Evolutionary conservation across 2,329 filamentous ascomycete species (phyloP), one percentile per base, ranked within the genome.

Genomic region (Penicillium capsulatum): DNA sequence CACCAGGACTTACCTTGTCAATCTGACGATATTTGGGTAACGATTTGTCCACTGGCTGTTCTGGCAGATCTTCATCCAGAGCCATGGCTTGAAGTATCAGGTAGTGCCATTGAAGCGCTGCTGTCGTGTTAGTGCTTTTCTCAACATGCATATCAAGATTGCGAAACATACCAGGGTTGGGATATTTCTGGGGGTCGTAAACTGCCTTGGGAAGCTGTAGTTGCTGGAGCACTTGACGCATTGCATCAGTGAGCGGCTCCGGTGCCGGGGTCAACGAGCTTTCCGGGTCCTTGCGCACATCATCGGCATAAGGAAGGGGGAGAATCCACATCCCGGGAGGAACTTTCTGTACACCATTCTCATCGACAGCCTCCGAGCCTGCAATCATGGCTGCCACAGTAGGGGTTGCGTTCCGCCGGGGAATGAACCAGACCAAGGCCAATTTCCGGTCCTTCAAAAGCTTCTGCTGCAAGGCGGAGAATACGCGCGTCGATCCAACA

Each of bases 31-130:
- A 89, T 54, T 85, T 87, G 1, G 92, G 92, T 10, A 86, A 61
- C 0, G 92, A 97, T 49, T 84, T 82, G 59, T 98, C 92, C 34
- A 83, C 77, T 2, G 77, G 72, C 31, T 75, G 67, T 14, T 85
- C 83, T 0, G 90, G 90, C 1, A 94, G 69, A 51, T 96, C 90
- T 60, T 98, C 92, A 24, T 95, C 90, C 1, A 98, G 73, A 0
- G 92, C 92, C 41, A 96, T 75, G 5, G 86, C 84, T 66, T 98
- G 92, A 1, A 98, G 71, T 31, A 98, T 94, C 46, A 81, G 83
- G 71, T 97, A 98, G 68, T 97, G 92, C 90, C 91, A 98, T 67
- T 98, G 92, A 16, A 98, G 73, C 7, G 86, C 78, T 59, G 34
- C 2, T 6, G 11, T 7, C 8, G 10, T 3, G 10, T 48, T 22